These are phyloP conservation scores for Globisporangium lucens DNA, from an alignment of 352 stramenopile genomes.

Conservation along the genomic window DNA sequence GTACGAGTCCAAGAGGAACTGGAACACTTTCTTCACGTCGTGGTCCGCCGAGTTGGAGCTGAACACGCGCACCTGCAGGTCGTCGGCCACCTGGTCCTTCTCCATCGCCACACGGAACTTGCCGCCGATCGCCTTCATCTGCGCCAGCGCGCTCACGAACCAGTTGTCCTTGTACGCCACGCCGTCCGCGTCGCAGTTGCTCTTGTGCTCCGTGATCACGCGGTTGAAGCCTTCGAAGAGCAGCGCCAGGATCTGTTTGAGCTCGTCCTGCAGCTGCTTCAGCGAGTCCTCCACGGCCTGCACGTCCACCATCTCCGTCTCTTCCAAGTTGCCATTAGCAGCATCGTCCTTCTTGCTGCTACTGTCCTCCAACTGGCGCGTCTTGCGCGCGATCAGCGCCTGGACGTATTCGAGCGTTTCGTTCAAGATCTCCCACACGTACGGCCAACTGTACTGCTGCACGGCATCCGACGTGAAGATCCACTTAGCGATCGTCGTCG, in stretches of 20 bases:
- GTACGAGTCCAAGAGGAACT: slow-evolving; percentile 68
- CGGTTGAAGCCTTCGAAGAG: slow-evolving; percentile 72
- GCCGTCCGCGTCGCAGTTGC: slow-evolving; percentile 65
- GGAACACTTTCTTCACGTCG: slow-evolving; percentile 74
- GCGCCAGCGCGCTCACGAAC: slow-evolving; percentile 66
- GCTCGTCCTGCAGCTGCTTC: slow-evolving; percentile 42
- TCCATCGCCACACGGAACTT: slow-evolving; percentile 60
- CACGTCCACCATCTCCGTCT: slow-evolving; percentile 53
- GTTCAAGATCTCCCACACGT: slow-evolving; percentile 81
- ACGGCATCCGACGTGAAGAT: slow-evolving; percentile 76
- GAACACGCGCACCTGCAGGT: slow-evolving; percentile 59
- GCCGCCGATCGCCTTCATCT: slow-evolving; percentile 66
- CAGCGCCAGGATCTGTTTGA: slow-evolving; percentile 47
- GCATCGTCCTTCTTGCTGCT: neutral
- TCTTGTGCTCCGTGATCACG: slow-evolving; percentile 75
- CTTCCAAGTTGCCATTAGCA: slow-evolving; percentile 18
- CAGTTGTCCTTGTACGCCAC: slow-evolving; percentile 78
- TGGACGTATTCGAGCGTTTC: slow-evolving; percentile 65
- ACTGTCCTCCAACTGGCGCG: slow-evolving; percentile 29
- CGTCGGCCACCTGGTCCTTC: slow-evolving; percentile 30
- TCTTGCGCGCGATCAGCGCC: slow-evolving; percentile 33
- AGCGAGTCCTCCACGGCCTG: slow-evolving; percentile 35
- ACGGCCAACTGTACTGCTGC: slow-evolving; percentile 88
- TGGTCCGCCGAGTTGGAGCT: slow-evolving; percentile 46
- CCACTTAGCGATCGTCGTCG: slow-evolving; percentile 75